A percentile compares a stretch with the other conserved stretches of the same genome.
Conservation (phyloP, 2,329 filamentous ascomycete species). For the Grosmannia huntii region DNA sequence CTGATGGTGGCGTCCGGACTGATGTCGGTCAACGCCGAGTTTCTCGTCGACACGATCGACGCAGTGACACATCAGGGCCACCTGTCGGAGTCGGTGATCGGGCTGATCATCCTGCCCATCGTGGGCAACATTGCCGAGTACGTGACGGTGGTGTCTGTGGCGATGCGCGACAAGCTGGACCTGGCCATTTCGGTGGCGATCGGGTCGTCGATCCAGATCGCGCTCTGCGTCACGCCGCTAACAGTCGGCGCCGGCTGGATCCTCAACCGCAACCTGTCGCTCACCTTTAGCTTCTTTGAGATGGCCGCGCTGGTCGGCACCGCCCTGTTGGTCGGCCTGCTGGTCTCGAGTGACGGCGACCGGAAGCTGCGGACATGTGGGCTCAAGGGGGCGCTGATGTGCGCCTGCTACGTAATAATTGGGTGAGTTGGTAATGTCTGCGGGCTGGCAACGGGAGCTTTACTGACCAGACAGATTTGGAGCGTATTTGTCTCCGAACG, state of each 20-base stretch:
- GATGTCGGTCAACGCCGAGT: constrained; percentile 70
- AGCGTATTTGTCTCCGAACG: background rate
- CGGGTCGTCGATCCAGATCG: constrained; percentile 72
- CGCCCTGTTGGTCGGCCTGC: constrained; percentile 73
- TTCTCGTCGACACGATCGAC: constrained; percentile 61
- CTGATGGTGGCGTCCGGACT: constrained; percentile 54
- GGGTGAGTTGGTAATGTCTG: constrained; percentile 16
- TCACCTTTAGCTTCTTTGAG: constrained; percentile 81
- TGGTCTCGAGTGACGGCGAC: constrained; percentile 57
- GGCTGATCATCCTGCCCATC: constrained; percentile 66
- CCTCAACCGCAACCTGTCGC: constrained; percentile 52
- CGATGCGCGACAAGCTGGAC: constrained; percentile 64
- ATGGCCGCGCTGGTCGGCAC: constrained; percentile 75
- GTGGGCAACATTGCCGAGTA: constrained; percentile 73
- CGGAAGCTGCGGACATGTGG: constrained; percentile 55
- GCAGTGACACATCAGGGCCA: constrained; percentile 45
- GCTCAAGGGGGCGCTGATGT: constrained; percentile 62
- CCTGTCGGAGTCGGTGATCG: constrained; percentile 62
- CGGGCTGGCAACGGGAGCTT: background rate
- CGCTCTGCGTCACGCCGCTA: constrained; percentile 67
- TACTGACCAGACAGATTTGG: background rate
- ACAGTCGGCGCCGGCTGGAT: constrained; percentile 72
- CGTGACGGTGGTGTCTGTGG: constrained; percentile 71
- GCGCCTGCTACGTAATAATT: constrained; percentile 56
- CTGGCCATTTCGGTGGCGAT: constrained; percentile 69